Base-by-base conservation (phyloP, 1,284 basidiomycete genomes). In the Ceratobasidium sp. region DNA sequence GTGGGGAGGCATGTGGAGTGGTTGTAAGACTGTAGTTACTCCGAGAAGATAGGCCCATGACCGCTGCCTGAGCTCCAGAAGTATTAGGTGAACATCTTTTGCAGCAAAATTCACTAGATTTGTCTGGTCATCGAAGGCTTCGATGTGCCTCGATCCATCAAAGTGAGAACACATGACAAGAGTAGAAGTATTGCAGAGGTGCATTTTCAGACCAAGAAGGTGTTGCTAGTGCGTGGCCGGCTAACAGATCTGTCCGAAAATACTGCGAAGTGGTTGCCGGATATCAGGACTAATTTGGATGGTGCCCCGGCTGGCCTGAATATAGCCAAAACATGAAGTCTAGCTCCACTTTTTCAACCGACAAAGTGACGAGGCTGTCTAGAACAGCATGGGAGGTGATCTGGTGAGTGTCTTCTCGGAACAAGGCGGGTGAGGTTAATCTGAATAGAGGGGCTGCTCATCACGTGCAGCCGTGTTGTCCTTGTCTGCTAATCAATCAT, bases 31-130 rank as follows among this genome's bases (percentile, higher is more conserved):
- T 46, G 1, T 28, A 59, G 44, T 72, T 72, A 72, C 47, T 47
- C 69, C 69, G 69, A 72, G 35, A 21, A 32, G 38, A 26, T 21
- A 21, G 16, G 38, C 69, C 21, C 69, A 58, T 72, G 69, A 72
- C 69, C 58, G 23, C 6, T 18, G 21, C 44, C 28, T 46, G 44
- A 46, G 26, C 32, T 44, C 30, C 8, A 35, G n/a, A 28, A 32
- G 23, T 38, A 21, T 46, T 46, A 18, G 6, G 28, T 32, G 61
- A 49, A 63, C 18, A 14, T 44, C 46, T 11, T 52, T 32, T 30
- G 46, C 16, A 41, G 46, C 50, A 18, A 49, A 47, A 35, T 44
- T 63, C 28, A 52, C 57, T 50, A 28, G 14, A 54, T 61, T 62
- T 38, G 46, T 46, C 46, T 16, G 32, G 44, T 61, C 57, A 11